Evolutionary conservation across 768 basidiomycete species (phyloP).

Genomic region (Steccherinum ochraceum): DNA sequence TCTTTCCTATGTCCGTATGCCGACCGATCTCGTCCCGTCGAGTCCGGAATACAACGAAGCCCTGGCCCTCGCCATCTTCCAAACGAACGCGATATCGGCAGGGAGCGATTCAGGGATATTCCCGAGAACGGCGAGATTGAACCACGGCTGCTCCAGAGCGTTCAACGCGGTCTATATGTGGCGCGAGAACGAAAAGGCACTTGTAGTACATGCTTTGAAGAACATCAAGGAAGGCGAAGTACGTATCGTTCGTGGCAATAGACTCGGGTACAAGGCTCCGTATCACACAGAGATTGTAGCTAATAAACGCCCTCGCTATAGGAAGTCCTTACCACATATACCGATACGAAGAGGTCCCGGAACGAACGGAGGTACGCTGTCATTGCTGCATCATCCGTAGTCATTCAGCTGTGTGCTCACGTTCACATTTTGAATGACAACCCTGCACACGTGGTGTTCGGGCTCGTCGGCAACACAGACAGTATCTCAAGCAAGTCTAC

Average conservation of each 20-base stretch:
- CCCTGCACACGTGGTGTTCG: constrained; percentile 1
- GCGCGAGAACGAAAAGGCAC: constrained; percentile 39
- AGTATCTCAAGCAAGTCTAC: constrained; percentile 43
- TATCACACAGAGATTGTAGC: too few relatives aligned
- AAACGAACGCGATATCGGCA: constrained; percentile 59
- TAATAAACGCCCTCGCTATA: constrained; percentile 17
- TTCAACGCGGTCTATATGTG: constrained; percentile 65
- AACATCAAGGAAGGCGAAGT: constrained; percentile 47
- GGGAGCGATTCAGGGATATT: constrained; percentile 54
- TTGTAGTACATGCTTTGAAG: constrained; percentile 57
- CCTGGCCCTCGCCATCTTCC: constrained; percentile 57
- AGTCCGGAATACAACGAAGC: constrained; percentile 28
- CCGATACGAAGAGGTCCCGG: constrained; percentile 47
- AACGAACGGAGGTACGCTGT: constrained; percentile 44
- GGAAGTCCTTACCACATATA: constrained; percentile 62
- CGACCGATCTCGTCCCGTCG: constrained; percentile 29
- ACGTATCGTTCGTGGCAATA: constrained; percentile 8
- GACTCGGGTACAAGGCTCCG: too few relatives aligned
- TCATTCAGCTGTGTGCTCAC: constrained; percentile 1
- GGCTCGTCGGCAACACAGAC: constrained; percentile 29
- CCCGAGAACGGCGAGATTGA: constrained; percentile 59
- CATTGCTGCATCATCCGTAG: not conserved
- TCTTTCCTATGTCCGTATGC: constrained; percentile 52
- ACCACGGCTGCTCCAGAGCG: constrained; percentile 62
- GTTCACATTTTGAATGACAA: not conserved